Conservation (phyloP, 2,329 filamentous ascomycete species). For the Bipolaris victoriae region DNA sequence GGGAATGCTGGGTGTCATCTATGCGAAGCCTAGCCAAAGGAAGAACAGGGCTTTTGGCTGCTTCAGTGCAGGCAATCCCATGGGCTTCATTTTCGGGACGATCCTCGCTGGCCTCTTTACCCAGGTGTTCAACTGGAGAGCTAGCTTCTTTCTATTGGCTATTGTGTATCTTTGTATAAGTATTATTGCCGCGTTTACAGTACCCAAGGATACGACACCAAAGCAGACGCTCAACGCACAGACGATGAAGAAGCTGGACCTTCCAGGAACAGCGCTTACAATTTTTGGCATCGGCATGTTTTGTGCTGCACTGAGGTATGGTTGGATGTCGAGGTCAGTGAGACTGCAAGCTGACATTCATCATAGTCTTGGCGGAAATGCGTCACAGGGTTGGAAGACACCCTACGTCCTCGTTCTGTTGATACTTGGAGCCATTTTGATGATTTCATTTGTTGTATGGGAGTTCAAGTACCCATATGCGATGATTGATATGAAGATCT, state of each 20-base stretch:
- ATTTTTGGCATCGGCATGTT: constrained; percentile 70
- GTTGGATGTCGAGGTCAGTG: not conserved
- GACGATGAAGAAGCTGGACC: constrained; percentile 64
- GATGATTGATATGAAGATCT: constrained; percentile 62
- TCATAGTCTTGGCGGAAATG: constrained; percentile 57
- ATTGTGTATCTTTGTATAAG: constrained; percentile 69
- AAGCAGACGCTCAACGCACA: constrained; percentile 55
- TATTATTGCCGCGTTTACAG: constrained; percentile 64
- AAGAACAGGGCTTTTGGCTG: constrained; percentile 71
- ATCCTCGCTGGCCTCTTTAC: constrained; percentile 68
- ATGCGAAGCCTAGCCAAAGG: constrained; percentile 64
- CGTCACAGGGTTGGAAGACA: constrained; percentile 66
- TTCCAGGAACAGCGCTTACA: constrained; percentile 65
- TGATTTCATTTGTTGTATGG: constrained; percentile 67
- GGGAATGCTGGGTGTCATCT: constrained; percentile 68
- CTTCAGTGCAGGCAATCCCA: constrained; percentile 64
- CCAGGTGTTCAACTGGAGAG: constrained; percentile 67
- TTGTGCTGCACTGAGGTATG: constrained; percentile 65
- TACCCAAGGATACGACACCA: constrained; percentile 61
- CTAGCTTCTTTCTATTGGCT: constrained; percentile 65
- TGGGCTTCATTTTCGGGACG: constrained; percentile 63
- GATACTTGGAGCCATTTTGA: constrained; percentile 63
- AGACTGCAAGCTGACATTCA: constrained; percentile 16
- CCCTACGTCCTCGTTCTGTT: constrained; percentile 68
- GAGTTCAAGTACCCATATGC: constrained; percentile 59